phyloP scores from a whole-genome alignment of 2,329 filamentous ascomycete genomes.

The Talaromyces sp. region DNA sequence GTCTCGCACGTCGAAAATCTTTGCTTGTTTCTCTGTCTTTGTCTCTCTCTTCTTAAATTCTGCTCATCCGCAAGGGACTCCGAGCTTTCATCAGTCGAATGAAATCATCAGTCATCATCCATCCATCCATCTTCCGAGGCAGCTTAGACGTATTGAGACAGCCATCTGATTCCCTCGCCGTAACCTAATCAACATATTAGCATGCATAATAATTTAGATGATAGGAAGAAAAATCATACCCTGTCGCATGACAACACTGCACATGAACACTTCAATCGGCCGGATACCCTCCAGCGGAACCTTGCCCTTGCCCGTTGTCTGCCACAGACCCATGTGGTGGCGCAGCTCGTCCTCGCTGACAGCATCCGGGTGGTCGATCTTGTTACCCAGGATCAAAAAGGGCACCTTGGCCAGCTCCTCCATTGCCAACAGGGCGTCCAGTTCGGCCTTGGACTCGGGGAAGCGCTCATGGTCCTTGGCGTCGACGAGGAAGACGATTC shows the following conservation, averaged over 20 bases:
- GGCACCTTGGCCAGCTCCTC: constrained; percentile 94
- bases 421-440: constrained; percentile 92
- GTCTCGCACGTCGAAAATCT: neutral
- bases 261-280: constrained; percentile 98
- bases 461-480: constrained; percentile 96
- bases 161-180: constrained; percentile 84
- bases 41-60: neutral
- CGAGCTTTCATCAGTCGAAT: neutral
- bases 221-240: constrained; percentile 46
- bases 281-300: constrained; percentile 86
- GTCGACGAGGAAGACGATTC: constrained; percentile 96
- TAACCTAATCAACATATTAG: constrained; percentile 53
- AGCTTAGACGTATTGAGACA: constrained; percentile 79
- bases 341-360: constrained; percentile 93
- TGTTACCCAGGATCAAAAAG: constrained; percentile 95
- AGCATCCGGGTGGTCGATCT: constrained; percentile 97
- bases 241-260: constrained; percentile 96
- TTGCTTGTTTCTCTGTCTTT: neutral
- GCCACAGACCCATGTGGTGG: constrained; percentile 81
- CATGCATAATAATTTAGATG: neutral
- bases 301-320: constrained; percentile 90
- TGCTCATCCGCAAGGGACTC: neutral
- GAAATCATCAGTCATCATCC: neutral
- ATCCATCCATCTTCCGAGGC: neutral
- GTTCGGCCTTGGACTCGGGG: constrained; percentile 89